Evolutionary conservation across 306 rosid species (phyloP).

Genomic region (Pyrus bretschneideri): DNA sequence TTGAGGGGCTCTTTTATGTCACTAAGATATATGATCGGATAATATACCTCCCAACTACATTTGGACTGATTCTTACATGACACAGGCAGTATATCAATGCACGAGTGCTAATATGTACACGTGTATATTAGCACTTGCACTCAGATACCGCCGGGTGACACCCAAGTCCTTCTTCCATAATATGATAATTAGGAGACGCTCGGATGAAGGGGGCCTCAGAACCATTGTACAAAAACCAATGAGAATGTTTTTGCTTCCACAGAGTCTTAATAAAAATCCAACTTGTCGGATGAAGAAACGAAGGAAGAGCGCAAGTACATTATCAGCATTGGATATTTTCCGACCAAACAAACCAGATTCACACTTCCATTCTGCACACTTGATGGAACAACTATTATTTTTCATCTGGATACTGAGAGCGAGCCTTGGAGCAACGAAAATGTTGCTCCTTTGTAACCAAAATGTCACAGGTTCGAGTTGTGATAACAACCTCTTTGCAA

Average conservation of each 20-base stretch:
- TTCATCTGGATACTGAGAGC: neutral
- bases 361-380: neutral
- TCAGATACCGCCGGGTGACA: too few species aligned
- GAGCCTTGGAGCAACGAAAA: too few species aligned
- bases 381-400: neutral
- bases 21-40: too few species aligned
- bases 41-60: too few species aligned
- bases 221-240: neutral
- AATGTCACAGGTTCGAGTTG: too few species aligned
- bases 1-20: too few species aligned
- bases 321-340: neutral
- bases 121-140: too few species aligned
- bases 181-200: neutral
- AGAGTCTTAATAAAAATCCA: neutral
- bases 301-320: neutral
- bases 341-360: neutral
- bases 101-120: neutral
- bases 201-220: neutral
- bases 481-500: too few species aligned
- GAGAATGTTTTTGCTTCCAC: slow-evolving; percentile 8
- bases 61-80: too few species aligned
- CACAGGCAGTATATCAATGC: neutral
- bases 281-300: slow-evolving; percentile 1
- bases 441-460: too few species aligned
- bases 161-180: neutral